Percentiles rank a stretch among this genome's conserved stretches.
phyloP scores from a whole-genome alignment of 2,329 filamentous ascomycete species.

The Aspergillus spinulosporus region DNA sequence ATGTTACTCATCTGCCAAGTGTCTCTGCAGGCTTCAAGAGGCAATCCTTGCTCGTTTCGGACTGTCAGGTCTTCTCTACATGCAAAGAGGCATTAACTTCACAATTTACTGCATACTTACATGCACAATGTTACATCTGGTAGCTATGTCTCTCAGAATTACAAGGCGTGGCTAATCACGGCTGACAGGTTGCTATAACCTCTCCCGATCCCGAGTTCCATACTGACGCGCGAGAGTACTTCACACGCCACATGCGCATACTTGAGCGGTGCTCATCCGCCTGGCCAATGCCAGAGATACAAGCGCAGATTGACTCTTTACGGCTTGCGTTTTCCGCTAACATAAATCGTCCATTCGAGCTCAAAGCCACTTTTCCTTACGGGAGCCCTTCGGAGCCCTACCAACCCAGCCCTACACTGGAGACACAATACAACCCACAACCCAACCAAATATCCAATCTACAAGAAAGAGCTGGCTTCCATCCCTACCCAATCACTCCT shows the following conservation, averaged over 20 bases:
- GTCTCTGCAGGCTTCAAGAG: slow-evolving; percentile 83
- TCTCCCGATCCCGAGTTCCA: slow-evolving; percentile 90
- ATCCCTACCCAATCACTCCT: slow-evolving; percentile 71
- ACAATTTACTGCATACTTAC: slow-evolving; percentile 90
- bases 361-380: slow-evolving; percentile 85
- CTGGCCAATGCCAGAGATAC: slow-evolving; percentile 87
- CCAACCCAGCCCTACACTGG: slow-evolving; percentile 61
- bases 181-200: slow-evolving; percentile 77
- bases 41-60: slow-evolving; percentile 75
- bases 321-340: slow-evolving; percentile 91
- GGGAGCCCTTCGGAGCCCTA: slow-evolving; percentile 71
- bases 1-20: slow-evolving; percentile 81
- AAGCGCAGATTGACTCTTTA: slow-evolving; percentile 84
- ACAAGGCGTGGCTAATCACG: background rate
- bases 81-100: slow-evolving; percentile 93
- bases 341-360: slow-evolving; percentile 76
- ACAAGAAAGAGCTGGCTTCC: slow-evolving; percentile 51
- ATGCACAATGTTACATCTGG: slow-evolving; percentile 89
- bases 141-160: slow-evolving; percentile 52
- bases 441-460: slow-evolving; percentile 50
- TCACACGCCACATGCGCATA: slow-evolving; percentile 90
- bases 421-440: slow-evolving; percentile 53
- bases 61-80: slow-evolving; percentile 79
- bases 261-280: slow-evolving; percentile 79
- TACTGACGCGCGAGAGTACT: slow-evolving; percentile 80